Conservation (phyloP, 192 early-diverging fungal species). For the Thoreauomyces humboldtii region DNA sequence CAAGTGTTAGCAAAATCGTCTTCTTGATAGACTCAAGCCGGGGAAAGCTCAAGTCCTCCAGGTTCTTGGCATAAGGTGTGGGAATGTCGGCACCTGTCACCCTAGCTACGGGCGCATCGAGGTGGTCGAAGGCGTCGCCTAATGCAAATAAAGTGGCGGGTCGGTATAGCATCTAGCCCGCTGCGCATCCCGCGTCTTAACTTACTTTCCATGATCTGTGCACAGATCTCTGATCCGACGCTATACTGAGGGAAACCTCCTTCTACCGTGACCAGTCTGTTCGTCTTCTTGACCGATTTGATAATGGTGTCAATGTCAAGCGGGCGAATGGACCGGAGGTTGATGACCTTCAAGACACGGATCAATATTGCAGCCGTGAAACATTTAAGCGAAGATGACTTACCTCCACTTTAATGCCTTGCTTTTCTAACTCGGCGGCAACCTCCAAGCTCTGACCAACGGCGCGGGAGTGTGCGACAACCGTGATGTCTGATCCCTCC, state of each 20-base stretch:
- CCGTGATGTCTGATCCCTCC: constrained; percentile 75
- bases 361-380: no score
- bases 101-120: constrained; percentile 91
- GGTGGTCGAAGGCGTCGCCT: constrained; percentile 89
- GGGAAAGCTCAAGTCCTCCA: constrained; percentile 87
- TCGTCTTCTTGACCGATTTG: constrained; percentile 95
- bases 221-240: constrained; percentile 92
- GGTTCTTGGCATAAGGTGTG: constrained; percentile 94
- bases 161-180: not conserved
- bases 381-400: not conserved
- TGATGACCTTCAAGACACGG: constrained; percentile 71
- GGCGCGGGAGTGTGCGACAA: constrained; percentile 90
- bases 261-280: constrained; percentile 93
- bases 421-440: constrained; percentile 79
- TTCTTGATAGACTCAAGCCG: constrained; percentile 78
- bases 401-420: constrained; percentile 53
- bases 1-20: constrained; percentile 67
- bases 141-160: not conserved
- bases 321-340: constrained; percentile 96
- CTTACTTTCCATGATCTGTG: constrained; percentile 90
- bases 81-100: constrained; percentile 97
- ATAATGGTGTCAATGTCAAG: constrained; percentile 90
- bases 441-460: constrained; percentile 85
- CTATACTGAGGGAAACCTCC: constrained; percentile 93
- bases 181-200: constrained; percentile 14